These are phyloP conservation scores for Coemansia sp. DNA, from an alignment of 192 early-diverging fungal genomes.

Conservation along the genomic window DNA sequence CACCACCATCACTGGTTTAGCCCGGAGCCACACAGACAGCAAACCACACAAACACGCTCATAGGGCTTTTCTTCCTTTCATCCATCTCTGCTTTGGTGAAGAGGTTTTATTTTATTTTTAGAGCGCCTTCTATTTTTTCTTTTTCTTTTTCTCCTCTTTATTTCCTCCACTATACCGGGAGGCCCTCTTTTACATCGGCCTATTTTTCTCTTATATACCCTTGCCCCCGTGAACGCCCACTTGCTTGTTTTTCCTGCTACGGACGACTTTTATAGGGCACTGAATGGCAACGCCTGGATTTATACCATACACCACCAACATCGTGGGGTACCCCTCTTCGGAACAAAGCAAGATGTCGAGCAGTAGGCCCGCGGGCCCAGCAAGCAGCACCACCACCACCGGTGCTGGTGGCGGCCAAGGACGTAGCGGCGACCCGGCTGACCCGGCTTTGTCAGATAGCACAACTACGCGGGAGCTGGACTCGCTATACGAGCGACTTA, in stretches of 20 bases:
- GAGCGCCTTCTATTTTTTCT: not conserved
- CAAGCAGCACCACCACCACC: slow-evolving; percentile 7
- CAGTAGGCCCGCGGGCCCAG: slow-evolving; percentile 10
- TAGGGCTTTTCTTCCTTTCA: not conserved
- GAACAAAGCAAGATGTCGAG: slow-evolving; percentile 24
- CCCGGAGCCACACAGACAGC: not conserved
- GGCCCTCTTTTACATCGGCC: not conserved
- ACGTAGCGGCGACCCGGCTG: not conserved
- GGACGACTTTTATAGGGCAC: not conserved
- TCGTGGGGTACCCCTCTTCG: slow-evolving; percentile 16
- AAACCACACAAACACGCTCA: no score
- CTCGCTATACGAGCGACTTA: slow-evolving; percentile 37
- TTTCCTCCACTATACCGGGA: not conserved
- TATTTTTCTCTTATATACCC: slow-evolving; percentile 1
- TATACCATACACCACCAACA: slow-evolving; percentile 26
- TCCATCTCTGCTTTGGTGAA: not conserved
- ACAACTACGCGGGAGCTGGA: slow-evolving; percentile 37
- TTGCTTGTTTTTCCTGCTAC: not conserved
- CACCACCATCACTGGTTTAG: no score
- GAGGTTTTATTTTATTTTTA: slow-evolving; percentile 7
- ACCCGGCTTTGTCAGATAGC: slow-evolving; percentile 5
- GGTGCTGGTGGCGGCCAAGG: slow-evolving; percentile 1
- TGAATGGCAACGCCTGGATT: slow-evolving; percentile 45
- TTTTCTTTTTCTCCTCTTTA: not conserved
- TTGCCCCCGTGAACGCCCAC: not conserved